Evolutionary conservation across 106 monocot genomes (phyloP).

Genomic region (Dendrobium nobile): DNA sequence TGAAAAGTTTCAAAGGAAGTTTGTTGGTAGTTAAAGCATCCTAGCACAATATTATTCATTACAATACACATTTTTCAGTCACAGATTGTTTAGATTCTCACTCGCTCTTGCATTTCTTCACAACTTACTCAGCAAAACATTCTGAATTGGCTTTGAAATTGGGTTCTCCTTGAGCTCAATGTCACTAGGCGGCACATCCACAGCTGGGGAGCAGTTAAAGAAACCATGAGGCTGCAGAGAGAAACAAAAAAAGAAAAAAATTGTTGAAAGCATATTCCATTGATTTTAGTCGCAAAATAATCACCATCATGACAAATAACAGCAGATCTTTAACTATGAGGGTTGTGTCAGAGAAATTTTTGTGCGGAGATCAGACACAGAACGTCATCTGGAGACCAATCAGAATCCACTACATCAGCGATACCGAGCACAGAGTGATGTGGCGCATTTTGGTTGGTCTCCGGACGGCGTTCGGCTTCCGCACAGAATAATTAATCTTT

Average conservation of each 20-base stretch:
- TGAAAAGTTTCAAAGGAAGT: background rate
- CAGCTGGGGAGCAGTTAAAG: constrained; percentile 94
- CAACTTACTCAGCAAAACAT: constrained; percentile 50
- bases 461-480: too few relatives aligned
- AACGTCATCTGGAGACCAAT: too few relatives aligned
- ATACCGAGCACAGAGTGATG: too few relatives aligned
- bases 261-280: too few relatives aligned
- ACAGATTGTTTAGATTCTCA: background rate
- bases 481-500: too few relatives aligned
- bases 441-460: too few relatives aligned
- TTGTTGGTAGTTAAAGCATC: background rate
- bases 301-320: background rate
- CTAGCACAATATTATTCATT: background rate
- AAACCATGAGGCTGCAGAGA: constrained; percentile 80
- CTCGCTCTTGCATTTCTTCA: constrained; percentile 14
- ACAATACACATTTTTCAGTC: background rate
- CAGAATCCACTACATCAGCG: too few relatives aligned
- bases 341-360: too few relatives aligned
- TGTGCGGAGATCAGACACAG: too few relatives aligned
- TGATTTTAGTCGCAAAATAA: too few relatives aligned
- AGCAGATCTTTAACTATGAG: too few relatives aligned
- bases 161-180: constrained; percentile 46
- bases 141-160: constrained; percentile 36
- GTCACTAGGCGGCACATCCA: constrained; percentile 70
- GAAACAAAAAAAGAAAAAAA: background rate